Evolutionary conservation across 1,139 yeast species (phyloP).

Genomic region (Tardiomyces blankii): DNA sequence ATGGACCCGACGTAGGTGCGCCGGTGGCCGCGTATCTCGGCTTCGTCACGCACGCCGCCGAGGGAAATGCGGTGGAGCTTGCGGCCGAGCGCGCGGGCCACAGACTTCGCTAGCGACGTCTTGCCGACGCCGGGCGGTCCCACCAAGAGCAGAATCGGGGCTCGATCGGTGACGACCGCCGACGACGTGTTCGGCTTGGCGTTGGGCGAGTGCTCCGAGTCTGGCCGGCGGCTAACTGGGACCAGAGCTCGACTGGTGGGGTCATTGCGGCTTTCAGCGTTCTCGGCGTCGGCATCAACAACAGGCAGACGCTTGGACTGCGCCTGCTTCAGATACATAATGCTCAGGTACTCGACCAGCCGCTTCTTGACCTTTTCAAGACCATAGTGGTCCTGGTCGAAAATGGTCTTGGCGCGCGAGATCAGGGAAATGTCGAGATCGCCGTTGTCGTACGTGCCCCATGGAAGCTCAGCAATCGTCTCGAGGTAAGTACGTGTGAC

Average conservation of each 20-base stretch:
- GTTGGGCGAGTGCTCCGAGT: not conserved
- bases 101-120: conserved; percentile 78
- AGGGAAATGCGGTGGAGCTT: conserved; percentile 75
- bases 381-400: conserved; percentile 80
- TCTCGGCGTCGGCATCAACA: not conserved
- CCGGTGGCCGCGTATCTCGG: conserved; percentile 87
- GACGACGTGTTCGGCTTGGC: not conserved
- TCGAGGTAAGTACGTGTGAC: conserved; percentile 63
- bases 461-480: conserved; percentile 53
- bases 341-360: conserved; percentile 48
- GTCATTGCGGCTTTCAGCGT: too few relatives aligned
- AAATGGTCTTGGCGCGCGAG: conserved; percentile 43
- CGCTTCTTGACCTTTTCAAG: conserved; percentile 72
- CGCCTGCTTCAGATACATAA: conserved; percentile 31
- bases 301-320: not conserved
- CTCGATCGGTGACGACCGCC: conserved; percentile 42
- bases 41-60: conserved; percentile 85
- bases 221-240: not conserved
- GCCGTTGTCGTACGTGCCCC: conserved; percentile 24
- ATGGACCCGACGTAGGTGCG: conserved; percentile 90
- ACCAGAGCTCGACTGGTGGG: too few relatives aligned
- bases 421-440: conserved; percentile 15
- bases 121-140: conserved; percentile 98
- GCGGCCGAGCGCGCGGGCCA: conserved; percentile 71
- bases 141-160: conserved; percentile 82